Evolutionary conservation across 345 rosid species (phyloP), one percentile per base, ranked within the genome.

Genomic region (Gossypium ekmanianum): DNA sequence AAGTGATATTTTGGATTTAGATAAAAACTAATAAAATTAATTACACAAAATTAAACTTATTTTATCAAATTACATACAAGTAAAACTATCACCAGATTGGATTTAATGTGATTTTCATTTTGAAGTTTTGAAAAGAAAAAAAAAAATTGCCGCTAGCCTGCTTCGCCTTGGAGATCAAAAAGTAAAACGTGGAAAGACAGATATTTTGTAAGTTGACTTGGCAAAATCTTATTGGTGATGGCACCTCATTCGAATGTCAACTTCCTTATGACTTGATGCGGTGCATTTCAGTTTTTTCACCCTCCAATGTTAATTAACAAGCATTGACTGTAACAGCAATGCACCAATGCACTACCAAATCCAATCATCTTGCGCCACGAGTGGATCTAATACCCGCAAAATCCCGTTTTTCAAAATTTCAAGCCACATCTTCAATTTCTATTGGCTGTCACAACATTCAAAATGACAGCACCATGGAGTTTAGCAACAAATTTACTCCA

Each of bases 221-320:
- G 78, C 79, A 20, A 43, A 56, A 11, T 0, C 3, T 72, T 51
- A 82, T 82, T 76, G 84, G 85, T 47, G 9, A 1, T 3, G 43
- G 47, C 14, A 29, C 79, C 47, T 77, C 74, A 69, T 4, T 22
- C 22, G 54, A 82, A 81, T 85, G 85, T 71, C 84, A 29, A 20
- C 64, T 29, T 11, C 61, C 71, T 79, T 9, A 62, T 55, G 56
- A 50, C 77, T 7, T 13, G 67, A 59, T 17, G 18, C 41, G 51
- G 72, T 59, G 18, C 48, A 11, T 59, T 67, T 61, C 45, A 20
- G 29, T 56, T 56, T 56, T 34, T 56, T 14, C 27, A 20, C 61
- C 13, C 3, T 56, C 61, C 2, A 11, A 58, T 24, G 51, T 45
- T 48, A 61, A 66, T 9, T 51, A 17, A 22, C 29, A 73, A 51